A percentile compares a stretch with the other conserved stretches of the same genome.
Evolutionary conservation across 768 basidiomycete genomes (phyloP).

Genomic region (Termitomyces heimii): DNA sequence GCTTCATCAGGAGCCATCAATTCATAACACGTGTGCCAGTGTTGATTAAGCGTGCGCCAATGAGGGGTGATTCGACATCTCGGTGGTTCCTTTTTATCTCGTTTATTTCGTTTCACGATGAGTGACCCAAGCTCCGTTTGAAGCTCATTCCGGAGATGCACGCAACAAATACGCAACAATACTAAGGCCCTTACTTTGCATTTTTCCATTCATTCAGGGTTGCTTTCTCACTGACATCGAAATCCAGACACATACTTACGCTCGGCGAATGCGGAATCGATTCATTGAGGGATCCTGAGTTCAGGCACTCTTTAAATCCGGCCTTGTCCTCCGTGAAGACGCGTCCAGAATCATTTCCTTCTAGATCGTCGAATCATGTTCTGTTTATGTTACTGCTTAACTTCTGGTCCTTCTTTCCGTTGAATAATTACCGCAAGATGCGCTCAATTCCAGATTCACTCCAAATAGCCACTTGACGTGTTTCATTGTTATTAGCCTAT

Average conservation of each 20-base stretch:
- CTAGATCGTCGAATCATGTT: neutral
- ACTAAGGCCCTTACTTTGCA: neutral
- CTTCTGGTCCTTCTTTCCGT: neutral
- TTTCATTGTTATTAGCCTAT: neutral
- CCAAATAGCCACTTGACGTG: neutral
- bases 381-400: neutral
- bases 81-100: slow-evolving; percentile 5
- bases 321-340: neutral
- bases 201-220: neutral
- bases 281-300: neutral
- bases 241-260: neutral
- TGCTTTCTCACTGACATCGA: neutral
- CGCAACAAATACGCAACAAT: no score
- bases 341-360: neutral
- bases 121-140: neutral
- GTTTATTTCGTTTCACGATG: neutral
- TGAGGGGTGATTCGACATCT: slow-evolving; percentile 10
- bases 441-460: neutral
- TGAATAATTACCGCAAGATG: neutral
- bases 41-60: neutral
- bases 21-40: neutral
- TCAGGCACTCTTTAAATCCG: neutral
- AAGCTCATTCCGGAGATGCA: no score
- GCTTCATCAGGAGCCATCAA: neutral
- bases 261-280: neutral